Percentiles rank a stretch among this genome's conserved stretches.
These are phyloP conservation scores for Sphaerosporella brunnea DNA, from an alignment of 495 filamentous ascomycete genomes.

Conservation along the genomic window DNA sequence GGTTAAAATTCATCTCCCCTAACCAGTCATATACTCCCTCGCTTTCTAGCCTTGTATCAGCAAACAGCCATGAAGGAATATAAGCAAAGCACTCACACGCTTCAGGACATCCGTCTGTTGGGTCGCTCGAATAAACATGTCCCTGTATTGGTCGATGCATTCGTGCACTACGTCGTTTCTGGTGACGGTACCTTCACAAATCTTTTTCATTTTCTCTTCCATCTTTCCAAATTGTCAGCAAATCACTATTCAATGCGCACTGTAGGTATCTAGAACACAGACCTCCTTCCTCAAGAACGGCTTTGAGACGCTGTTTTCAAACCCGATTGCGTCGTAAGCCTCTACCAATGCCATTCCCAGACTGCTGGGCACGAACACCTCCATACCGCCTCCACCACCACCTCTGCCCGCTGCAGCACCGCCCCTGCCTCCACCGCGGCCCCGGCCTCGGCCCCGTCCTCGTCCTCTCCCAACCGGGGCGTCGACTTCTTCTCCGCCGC, in stretches of 20 bases:
- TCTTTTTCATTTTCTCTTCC: slow-evolving; percentile 85
- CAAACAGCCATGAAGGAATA: too few relatives aligned
- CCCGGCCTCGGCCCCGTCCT: slow-evolving; percentile 30
- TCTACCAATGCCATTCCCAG: slow-evolving; percentile 80
- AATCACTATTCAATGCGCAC: neutral
- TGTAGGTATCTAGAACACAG: too few relatives aligned
- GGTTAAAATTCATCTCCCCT: too few relatives aligned
- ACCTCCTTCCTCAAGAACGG: slow-evolving; percentile 86
- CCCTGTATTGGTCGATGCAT: slow-evolving; percentile 66
- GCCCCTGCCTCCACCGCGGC: slow-evolving; percentile 30
- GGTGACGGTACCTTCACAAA: slow-evolving; percentile 71
- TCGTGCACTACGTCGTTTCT: slow-evolving; percentile 56
- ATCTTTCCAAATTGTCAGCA: too few relatives aligned
- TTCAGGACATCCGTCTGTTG: slow-evolving; percentile 60
- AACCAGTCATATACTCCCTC: too few relatives aligned
- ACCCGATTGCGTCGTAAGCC: slow-evolving; percentile 79
- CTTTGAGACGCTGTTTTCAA: slow-evolving; percentile 81
- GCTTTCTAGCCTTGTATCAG: too few relatives aligned
- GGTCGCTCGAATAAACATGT: slow-evolving; percentile 61
- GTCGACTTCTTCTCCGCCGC: slow-evolving; percentile 13
- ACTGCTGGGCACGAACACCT: slow-evolving; percentile 79
- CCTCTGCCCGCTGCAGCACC: slow-evolving; percentile 32
- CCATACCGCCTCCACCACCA: slow-evolving; percentile 36
- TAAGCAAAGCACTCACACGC: slow-evolving; percentile 39
- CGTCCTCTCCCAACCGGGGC: slow-evolving; percentile 26